phyloP scores from a whole-genome alignment of 495 filamentous ascomycete genomes.

The Niebla homalea region DNA sequence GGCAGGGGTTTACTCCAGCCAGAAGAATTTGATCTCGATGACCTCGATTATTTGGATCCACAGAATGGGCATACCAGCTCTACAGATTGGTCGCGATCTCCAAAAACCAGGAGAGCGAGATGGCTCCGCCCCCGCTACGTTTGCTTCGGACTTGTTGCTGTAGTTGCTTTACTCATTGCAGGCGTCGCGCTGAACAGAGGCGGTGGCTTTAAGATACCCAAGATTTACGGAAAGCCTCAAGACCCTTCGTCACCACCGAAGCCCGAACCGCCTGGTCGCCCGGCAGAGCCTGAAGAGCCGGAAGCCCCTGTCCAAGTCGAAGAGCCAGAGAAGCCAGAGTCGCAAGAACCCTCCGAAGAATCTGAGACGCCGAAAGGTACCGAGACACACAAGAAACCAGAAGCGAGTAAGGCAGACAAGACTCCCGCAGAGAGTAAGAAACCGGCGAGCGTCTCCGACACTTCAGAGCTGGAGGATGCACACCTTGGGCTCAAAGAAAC shows the following conservation, averaged over 20 bases:
- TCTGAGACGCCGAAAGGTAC: neutral
- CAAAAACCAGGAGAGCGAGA: neutral
- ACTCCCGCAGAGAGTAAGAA: too few species aligned
- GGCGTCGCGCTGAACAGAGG: neutral
- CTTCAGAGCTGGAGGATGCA: too few species aligned
- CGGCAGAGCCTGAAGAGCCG: neutral
- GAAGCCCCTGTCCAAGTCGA: neutral
- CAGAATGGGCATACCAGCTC: neutral
- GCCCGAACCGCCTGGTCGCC: neutral
- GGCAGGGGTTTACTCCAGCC: slow-evolving; percentile 1
- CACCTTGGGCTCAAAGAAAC: neutral
- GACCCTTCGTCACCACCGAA: neutral
- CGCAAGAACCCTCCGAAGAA: neutral
- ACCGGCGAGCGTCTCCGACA: too few species aligned
- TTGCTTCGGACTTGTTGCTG: neutral
- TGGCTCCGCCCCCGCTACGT: neutral
- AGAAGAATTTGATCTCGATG: slow-evolving; percentile 4
- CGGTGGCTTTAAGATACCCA: neutral
- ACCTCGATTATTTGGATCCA: slow-evolving; percentile 1
- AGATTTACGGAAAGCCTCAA: neutral
- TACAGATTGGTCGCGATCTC: neutral
- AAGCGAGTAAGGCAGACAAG: too few species aligned
- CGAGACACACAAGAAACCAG: too few species aligned
- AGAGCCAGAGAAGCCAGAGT: neutral
- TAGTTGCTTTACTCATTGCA: neutral